Evolutionary conservation across 2,329 filamentous ascomycete genomes (phyloP).

Genomic region (Domatiomyces catenatus): DNA sequence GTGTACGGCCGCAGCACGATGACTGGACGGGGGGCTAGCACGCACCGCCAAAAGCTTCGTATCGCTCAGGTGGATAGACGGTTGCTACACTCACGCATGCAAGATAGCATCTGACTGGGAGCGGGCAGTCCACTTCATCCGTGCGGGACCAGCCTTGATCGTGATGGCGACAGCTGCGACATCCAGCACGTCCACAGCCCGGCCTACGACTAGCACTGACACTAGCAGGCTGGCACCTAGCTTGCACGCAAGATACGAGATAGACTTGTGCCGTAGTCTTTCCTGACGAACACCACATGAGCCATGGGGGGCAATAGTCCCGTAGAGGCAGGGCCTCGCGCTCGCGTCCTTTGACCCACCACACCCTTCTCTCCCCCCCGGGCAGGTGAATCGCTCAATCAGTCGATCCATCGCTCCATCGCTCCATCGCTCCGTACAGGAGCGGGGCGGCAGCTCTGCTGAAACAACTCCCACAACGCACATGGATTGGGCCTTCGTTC

Average conservation of each 20-base stretch:
- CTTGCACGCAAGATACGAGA: background rate
- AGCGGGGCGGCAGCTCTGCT: background rate
- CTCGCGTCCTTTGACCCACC: background rate
- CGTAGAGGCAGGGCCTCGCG: background rate
- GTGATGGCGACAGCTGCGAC: background rate
- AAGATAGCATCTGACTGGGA: background rate
- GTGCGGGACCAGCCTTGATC: background rate
- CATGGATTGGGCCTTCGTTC: background rate
- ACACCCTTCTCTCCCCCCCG: background rate
- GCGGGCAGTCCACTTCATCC: background rate
- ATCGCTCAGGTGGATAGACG: background rate
- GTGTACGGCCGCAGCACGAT: background rate
- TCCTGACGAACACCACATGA: background rate
- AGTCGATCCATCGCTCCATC: background rate
- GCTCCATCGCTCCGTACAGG: background rate
- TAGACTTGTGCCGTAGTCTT: background rate
- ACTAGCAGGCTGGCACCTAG: background rate
- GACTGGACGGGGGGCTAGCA: background rate
- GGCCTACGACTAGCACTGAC: background rate
- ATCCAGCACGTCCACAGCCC: background rate
- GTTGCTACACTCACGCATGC: background rate
- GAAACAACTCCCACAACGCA: background rate
- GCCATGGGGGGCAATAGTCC: background rate
- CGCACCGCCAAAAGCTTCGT: background rate
- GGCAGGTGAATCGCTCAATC: background rate